These are phyloP conservation scores for Exophiala alcalophila DNA, from an alignment of 2,329 filamentous ascomycete genomes.

Conservation along the genomic window DNA sequence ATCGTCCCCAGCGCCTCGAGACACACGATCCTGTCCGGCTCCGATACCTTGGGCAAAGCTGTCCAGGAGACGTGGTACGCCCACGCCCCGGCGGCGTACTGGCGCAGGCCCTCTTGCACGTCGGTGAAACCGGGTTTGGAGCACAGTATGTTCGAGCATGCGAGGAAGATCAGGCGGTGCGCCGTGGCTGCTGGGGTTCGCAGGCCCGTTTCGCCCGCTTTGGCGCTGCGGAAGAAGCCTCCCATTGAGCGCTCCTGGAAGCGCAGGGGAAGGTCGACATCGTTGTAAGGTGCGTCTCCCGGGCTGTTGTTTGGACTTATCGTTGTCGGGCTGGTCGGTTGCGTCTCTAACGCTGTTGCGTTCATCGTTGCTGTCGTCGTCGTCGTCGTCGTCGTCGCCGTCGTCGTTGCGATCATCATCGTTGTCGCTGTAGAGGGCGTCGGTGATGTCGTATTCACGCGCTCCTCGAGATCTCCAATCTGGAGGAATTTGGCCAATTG, in stretches of 20 bases:
- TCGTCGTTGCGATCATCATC: too few species aligned
- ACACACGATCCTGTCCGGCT: constrained; percentile 1
- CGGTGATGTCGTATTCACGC: too few species aligned
- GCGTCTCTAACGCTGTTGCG: not conserved
- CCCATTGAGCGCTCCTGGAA: constrained; percentile 9
- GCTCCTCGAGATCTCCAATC: constrained; percentile 7
- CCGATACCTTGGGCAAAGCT: not conserved
- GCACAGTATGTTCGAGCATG: constrained; percentile 11
- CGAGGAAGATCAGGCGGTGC: constrained; percentile 6
- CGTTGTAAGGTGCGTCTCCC: not conserved
- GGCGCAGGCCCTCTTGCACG: not conserved
- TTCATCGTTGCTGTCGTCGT: too few species aligned
- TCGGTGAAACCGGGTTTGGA: not conserved
- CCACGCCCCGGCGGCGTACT: constrained; percentile 2
- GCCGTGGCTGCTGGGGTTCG: not conserved
- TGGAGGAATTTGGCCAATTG: constrained; percentile 6
- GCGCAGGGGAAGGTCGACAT: constrained; percentile 3
- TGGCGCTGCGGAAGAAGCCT: constrained; percentile 1
- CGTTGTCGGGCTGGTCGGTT: not conserved
- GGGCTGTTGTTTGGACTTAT: too few species aligned
- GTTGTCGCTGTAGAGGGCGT: too few species aligned
- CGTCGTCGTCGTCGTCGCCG: too few species aligned
- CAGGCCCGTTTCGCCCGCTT: not conserved
- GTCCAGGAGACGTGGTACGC: not conserved
- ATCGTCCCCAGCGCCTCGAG: constrained; percentile 3